A percentile compares a stretch with the other conserved stretches of the same genome.
These are phyloP conservation scores for Myrica gale DNA, from an alignment of 306 rosid genomes.

Conservation along the genomic window DNA sequence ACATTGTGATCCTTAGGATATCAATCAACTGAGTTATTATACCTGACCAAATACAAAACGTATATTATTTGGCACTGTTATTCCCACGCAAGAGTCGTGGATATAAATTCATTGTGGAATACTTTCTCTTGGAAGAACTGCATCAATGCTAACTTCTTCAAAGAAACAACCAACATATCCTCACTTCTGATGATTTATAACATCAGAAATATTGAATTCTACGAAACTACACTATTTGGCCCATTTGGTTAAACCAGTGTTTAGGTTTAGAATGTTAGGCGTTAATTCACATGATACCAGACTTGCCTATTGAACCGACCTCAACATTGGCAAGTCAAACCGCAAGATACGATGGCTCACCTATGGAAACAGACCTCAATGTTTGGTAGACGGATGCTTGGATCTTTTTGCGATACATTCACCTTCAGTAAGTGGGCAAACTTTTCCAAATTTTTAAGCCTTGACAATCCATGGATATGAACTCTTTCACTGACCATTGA, in stretches of 20 bases:
- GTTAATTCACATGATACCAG: background rate
- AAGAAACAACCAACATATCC: background rate
- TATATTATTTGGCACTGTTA: background rate
- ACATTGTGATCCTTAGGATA: background rate
- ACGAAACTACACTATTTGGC: background rate
- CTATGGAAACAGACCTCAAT: constrained; percentile 82
- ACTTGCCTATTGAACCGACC: too few relatives aligned
- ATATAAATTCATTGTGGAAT: background rate
- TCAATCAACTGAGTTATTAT: background rate
- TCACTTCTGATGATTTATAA: background rate
- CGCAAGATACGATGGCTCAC: constrained; percentile 39
- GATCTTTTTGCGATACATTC: constrained; percentile 47
- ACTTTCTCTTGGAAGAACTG: background rate
- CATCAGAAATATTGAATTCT: background rate
- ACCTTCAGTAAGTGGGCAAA: constrained; percentile 60
- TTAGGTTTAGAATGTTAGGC: background rate
- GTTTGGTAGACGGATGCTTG: constrained; percentile 39
- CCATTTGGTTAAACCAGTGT: background rate
- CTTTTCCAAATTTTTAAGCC: constrained; percentile 61
- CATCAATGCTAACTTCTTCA: background rate
- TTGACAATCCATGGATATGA: constrained; percentile 54
- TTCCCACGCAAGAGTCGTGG: background rate
- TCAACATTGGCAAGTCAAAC: too few relatives aligned
- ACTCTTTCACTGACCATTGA: constrained; percentile 64
- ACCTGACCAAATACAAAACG: background rate